Conservation (phyloP, 1,139 yeast genomes). For the Yamadazyma epiphylla region DNA sequence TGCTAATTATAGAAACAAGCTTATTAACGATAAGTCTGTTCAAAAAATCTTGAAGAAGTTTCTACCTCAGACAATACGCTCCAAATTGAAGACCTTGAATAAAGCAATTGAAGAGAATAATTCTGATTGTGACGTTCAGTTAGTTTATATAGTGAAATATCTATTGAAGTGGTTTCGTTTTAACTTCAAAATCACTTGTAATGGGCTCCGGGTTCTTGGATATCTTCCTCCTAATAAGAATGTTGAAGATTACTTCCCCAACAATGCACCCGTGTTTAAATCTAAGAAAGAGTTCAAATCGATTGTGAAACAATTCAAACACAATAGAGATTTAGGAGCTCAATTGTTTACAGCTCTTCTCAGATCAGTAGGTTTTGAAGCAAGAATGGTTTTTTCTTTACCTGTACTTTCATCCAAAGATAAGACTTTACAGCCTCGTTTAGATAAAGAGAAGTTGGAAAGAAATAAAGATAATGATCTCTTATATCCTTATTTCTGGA, state of each 20-base stretch:
- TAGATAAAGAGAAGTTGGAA: slow-evolving; percentile 18
- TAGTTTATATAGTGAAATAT: slow-evolving; percentile 32
- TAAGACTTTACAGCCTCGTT: slow-evolving; percentile 21
- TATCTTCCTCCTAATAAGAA: slow-evolving; percentile 17
- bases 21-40: slow-evolving; percentile 18
- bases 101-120: slow-evolving; percentile 7
- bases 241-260: slow-evolving; percentile 18
- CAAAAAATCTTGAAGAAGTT: slow-evolving; percentile 21
- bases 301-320: slow-evolving; percentile 23
- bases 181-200: slow-evolving; percentile 29
- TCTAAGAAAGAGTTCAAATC: slow-evolving; percentile 12
- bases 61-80: slow-evolving; percentile 21
- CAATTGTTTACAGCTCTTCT: slow-evolving; percentile 32
- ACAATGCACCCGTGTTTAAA: slow-evolving; percentile 13
- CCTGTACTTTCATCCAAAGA: slow-evolving; percentile 23
- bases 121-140: slow-evolving; percentile 17
- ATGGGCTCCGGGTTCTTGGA: slow-evolving; percentile 34
- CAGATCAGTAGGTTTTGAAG: slow-evolving; percentile 29
- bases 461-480: slow-evolving; percentile 32
- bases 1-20: slow-evolving; percentile 21
- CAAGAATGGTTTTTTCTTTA: slow-evolving; percentile 31
- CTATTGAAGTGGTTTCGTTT: slow-evolving; percentile 36
- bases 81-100: slow-evolving; percentile 16
- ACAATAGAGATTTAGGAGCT: slow-evolving; percentile 37
- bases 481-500: slow-evolving; percentile 39